Base-by-base conservation (phyloP, 306 rosid species). In the Trifolium pratense region DNA sequence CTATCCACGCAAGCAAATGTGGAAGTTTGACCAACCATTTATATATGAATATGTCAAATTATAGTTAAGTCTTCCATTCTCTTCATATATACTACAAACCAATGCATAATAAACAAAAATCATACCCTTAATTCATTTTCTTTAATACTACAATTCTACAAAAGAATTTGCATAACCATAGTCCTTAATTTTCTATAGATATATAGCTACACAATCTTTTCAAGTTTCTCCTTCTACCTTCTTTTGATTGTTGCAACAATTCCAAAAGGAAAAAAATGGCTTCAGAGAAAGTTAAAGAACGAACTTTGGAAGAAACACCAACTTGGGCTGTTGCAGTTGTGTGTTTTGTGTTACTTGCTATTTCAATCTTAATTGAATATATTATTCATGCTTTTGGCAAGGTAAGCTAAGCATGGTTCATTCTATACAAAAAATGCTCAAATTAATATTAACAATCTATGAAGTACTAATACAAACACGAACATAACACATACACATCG, bases 301-400 rank as follows among this genome's bases (percentile, higher is more conserved):
- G 80, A 64, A 75, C 80, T 2, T 56, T 80, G 6, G 84, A 80
- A 79, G 80, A 80, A 75, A 80, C 84, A 16, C 90, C 96, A 68
- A 92, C 97, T 1, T 92, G 97, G 97, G 96, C 97, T 16, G 93
- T 92, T 72, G 92, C 93, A 0, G 90, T 79, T 67, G 93, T 92
- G 68, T 86, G 92, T 71, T 82, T 92, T 74, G 84, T 85, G 58
- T 25, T 92, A 80, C 81, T 92, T 73, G 73, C 66, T 39, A 61
- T 88, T 71, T 92, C 97, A 21, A 80, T 92, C 67, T 17, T 78
- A 76, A 86, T 88, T 39, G 97, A 92, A 75, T 81, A 80, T 71
- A 45, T 77, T 62, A 83, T 89, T 63, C 93, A 92, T 63, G 82
- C 69, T 36, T 73, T 84, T 23, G 97, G 92, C 73, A 76, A 81